Conservation (phyloP, 2,329 filamentous ascomycete genomes). For the Aureobasidium sp. region DNA sequence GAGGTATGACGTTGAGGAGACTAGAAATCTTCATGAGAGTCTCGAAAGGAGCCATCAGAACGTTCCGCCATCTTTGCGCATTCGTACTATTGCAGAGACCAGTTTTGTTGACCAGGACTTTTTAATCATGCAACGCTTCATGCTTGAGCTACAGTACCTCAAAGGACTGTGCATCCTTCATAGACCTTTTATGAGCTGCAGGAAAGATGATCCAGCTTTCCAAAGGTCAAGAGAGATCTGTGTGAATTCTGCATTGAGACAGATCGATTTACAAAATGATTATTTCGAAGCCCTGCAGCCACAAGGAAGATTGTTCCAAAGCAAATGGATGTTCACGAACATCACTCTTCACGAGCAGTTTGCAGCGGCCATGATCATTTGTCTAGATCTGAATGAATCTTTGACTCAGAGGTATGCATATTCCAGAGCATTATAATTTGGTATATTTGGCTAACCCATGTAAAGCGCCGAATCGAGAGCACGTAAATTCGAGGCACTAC, state of each 20-base stretch:
- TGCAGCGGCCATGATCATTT: constrained; percentile 36
- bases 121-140: constrained; percentile 41
- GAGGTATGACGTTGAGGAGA: constrained; percentile 12
- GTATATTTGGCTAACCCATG: neutral
- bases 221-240: constrained; percentile 38
- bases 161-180: constrained; percentile 43
- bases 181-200: constrained; percentile 38
- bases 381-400: constrained; percentile 28
- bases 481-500: neutral
- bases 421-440: neutral
- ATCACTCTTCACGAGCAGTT: constrained; percentile 36
- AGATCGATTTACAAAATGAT: constrained; percentile 39
- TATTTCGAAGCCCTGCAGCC: constrained; percentile 39
- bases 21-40: constrained; percentile 16
- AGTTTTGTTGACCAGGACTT: constrained; percentile 37
- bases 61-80: constrained; percentile 23
- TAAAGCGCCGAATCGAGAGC: neutral
- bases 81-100: constrained; percentile 27
- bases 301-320: constrained; percentile 30
- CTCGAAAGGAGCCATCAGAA: constrained; percentile 7
- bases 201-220: constrained; percentile 28
- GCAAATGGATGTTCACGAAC: constrained; percentile 34
- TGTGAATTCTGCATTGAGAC: constrained; percentile 37
- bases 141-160: constrained; percentile 40
- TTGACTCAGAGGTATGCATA: neutral